Percentiles rank a stretch among this genome's conserved stretches.
These are phyloP conservation scores for Trichomonascaceae sp. DNA, from an alignment of 1,139 yeast genomes.

Conservation along the genomic window DNA sequence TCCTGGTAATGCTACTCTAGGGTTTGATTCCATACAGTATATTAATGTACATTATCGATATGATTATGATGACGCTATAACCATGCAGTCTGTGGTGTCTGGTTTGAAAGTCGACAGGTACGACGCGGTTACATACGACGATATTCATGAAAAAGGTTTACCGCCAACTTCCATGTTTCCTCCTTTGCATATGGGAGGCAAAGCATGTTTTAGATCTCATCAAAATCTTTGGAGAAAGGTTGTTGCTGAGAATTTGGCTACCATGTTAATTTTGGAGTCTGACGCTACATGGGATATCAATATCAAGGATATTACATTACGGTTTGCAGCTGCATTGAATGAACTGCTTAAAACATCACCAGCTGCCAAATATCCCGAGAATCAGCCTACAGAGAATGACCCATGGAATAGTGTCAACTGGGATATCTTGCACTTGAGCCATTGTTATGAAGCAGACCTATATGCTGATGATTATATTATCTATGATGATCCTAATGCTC, in stretches of 20 bases:
- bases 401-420: conserved; percentile 12
- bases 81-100: conserved; percentile 13
- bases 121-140: conserved; percentile 11
- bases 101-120: conserved; percentile 11
- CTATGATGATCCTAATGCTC: conserved; percentile 14
- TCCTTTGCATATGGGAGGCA: neutral
- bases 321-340: conserved; percentile 12
- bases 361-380: neutral
- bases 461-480: conserved; percentile 5
- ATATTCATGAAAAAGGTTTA: conserved; percentile 11
- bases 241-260: conserved; percentile 10
- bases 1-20: conserved; percentile 17
- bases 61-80: conserved; percentile 17
- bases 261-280: conserved; percentile 14
- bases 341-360: conserved; percentile 8
- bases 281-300: conserved; percentile 18
- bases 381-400: conserved; percentile 9
- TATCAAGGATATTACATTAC: conserved; percentile 9
- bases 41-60: conserved; percentile 14
- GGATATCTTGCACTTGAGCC: conserved; percentile 13
- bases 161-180: conserved; percentile 12
- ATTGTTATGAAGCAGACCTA: conserved; percentile 7
- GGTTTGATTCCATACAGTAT: conserved; percentile 16
- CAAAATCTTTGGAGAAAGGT: conserved; percentile 15
- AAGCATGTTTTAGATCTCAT: conserved; percentile 16